Conservation (phyloP, 352 stramenopile genomes). For the Peronospora tabacina region DNA sequence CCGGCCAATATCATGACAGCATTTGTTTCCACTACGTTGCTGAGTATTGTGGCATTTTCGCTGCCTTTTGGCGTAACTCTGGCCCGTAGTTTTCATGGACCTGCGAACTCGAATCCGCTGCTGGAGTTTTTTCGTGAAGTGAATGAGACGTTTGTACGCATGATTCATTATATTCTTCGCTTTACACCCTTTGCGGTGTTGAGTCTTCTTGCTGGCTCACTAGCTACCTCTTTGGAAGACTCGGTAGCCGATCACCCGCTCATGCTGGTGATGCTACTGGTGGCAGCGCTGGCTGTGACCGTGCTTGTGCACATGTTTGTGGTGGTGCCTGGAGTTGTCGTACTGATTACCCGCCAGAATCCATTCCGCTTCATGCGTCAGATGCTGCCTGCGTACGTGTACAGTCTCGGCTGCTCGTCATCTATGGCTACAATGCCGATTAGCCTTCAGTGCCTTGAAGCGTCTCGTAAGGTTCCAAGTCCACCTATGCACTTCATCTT, state of each 20-base stretch:
- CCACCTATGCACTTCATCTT: constrained; percentile 70
- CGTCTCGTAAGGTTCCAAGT: constrained; percentile 41
- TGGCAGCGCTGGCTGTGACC: constrained; percentile 32
- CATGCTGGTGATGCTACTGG: constrained; percentile 38
- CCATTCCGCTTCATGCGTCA: constrained; percentile 68
- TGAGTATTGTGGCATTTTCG: constrained; percentile 67
- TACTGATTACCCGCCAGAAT: constrained; percentile 51
- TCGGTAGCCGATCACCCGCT: constrained; percentile 38
- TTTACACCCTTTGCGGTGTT: constrained; percentile 71
- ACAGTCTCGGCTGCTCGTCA: constrained; percentile 62
- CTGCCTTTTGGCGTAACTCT: constrained; percentile 55
- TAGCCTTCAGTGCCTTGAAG: constrained; percentile 55
- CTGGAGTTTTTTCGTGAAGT: constrained; percentile 73
- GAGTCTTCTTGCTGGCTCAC: constrained; percentile 57
- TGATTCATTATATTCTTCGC: constrained; percentile 61
- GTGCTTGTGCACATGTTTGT: constrained; percentile 59
- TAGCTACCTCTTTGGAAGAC: constrained; percentile 38
- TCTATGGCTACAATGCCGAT: constrained; percentile 65
- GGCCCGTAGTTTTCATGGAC: constrained; percentile 62
- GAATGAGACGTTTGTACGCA: constrained; percentile 71
- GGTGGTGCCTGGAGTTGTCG: constrained; percentile 50
- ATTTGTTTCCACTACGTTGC: constrained; percentile 56
- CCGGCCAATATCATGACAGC: constrained; percentile 66
- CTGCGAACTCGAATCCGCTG: constrained; percentile 62
- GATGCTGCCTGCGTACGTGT: constrained; percentile 62